phyloP scores from a whole-genome alignment of 139 green algal genomes.

The Picochlorum sp. region DNA sequence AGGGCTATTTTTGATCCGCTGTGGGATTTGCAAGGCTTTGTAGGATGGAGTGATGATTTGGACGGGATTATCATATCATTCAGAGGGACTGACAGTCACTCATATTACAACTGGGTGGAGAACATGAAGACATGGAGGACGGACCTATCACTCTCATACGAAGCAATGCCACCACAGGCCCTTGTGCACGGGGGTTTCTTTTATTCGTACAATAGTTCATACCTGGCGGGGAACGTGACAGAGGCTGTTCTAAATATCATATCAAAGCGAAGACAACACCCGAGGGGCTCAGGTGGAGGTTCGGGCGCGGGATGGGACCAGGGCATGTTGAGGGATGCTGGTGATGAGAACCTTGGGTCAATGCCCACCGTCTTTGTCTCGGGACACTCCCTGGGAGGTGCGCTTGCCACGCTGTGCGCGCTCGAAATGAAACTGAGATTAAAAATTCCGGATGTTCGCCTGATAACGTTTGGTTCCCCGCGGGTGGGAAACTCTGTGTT shows the following conservation, averaged over 20 bases:
- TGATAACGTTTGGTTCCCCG: constrained; percentile 75
- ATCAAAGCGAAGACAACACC: neutral
- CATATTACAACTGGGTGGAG: constrained; percentile 50
- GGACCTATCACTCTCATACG: constrained; percentile 30
- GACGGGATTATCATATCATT: constrained; percentile 59
- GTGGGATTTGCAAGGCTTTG: constrained; percentile 64
- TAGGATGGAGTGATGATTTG: constrained; percentile 47
- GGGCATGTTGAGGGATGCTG: neutral
- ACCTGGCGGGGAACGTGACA: constrained; percentile 35
- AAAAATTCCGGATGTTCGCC: constrained; percentile 23
- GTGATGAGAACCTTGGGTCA: neutral
- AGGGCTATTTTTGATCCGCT: constrained; percentile 45
- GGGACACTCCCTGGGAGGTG: constrained; percentile 41
- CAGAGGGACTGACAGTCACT: constrained; percentile 62
- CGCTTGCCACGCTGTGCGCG: constrained; percentile 48
- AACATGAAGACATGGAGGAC: constrained; percentile 72
- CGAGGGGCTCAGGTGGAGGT: neutral
- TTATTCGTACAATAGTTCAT: constrained; percentile 34
- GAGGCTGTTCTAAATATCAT: constrained; percentile 9
- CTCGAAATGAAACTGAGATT: constrained; percentile 35
- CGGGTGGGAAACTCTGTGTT: constrained; percentile 77
- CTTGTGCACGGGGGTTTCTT: constrained; percentile 52
- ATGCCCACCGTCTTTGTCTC: constrained; percentile 9
- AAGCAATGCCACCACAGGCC: constrained; percentile 18
- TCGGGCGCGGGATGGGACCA: constrained; percentile 1